Evolutionary conservation across 2,329 filamentous ascomycete genomes (phyloP).

Genomic region (Neoascochyta sp.): DNA sequence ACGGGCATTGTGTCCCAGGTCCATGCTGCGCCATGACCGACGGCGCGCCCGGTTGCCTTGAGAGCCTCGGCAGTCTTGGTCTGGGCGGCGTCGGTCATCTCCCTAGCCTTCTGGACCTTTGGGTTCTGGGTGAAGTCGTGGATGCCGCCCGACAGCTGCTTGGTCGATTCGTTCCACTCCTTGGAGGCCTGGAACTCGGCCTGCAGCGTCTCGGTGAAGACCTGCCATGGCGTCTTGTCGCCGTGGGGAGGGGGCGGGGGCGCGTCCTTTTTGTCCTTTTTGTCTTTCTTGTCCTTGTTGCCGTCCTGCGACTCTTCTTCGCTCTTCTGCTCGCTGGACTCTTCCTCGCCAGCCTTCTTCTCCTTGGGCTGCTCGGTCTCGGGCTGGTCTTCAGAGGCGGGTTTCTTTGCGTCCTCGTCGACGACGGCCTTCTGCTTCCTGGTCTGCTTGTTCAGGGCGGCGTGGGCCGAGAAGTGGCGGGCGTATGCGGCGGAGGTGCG

Average conservation of each 20-base stretch:
- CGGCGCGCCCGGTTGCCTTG: constrained; percentile 78
- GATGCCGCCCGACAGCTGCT: constrained; percentile 82
- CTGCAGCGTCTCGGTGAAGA: constrained; percentile 95
- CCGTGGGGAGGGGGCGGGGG: constrained; percentile 93
- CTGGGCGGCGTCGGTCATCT: constrained; percentile 77
- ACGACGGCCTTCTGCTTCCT: constrained; percentile 35
- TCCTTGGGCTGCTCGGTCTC: constrained; percentile 41
- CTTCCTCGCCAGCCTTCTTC: constrained; percentile 44
- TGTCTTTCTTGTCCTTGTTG: too few relatives aligned
- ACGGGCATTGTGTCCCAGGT: constrained; percentile 95
- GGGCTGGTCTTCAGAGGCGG: constrained; percentile 39
- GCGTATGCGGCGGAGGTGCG: constrained; percentile 43
- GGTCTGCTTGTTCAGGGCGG: constrained; percentile 31
- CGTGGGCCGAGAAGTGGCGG: constrained; percentile 45
- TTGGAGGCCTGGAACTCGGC: constrained; percentile 94
- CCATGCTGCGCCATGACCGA: constrained; percentile 90
- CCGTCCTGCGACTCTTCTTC: constrained; percentile 41
- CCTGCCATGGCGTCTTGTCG: constrained; percentile 97
- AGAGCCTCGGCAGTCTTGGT: constrained; percentile 74
- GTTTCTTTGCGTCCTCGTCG: constrained; percentile 24
- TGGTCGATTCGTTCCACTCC: constrained; percentile 98
- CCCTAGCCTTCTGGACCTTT: constrained; percentile 76
- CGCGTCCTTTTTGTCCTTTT: constrained; percentile 60
- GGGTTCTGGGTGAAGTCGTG: constrained; percentile 93
- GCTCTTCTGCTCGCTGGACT: constrained; percentile 47